Percentiles rank a stretch among this genome's conserved stretches.
phyloP scores from a whole-genome alignment of 306 rosid species.

The Pachyrhizus erosus region DNA sequence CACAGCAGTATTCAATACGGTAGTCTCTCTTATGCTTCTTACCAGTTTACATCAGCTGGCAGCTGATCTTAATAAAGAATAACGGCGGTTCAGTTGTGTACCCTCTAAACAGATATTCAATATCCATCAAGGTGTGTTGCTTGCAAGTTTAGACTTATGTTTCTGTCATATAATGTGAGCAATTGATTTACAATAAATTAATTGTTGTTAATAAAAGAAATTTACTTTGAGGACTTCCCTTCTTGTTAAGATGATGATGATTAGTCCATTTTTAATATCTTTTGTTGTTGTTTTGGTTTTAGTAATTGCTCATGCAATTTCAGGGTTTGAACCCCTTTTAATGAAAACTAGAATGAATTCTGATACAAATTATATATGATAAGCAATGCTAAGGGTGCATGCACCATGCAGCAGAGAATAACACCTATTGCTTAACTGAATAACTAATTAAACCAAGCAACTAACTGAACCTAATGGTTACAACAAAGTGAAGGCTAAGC shows the following conservation, averaged over 20 bases:
- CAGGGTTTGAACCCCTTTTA: too few species aligned
- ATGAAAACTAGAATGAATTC: too few species aligned
- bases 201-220: slow-evolving; percentile 15
- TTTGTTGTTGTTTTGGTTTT: too few species aligned
- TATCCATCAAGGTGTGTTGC: neutral
- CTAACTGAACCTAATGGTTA: too few species aligned
- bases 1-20: slow-evolving; percentile 68
- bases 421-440: too few species aligned
- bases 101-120: neutral
- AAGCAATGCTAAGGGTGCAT: too few species aligned
- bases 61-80: slow-evolving; percentile 13
- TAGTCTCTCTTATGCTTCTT: slow-evolving; percentile 78
- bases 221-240: neutral
- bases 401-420: too few species aligned
- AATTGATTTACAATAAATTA: neutral
- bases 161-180: neutral
- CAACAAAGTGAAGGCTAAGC: too few species aligned
- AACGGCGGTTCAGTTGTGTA: neutral
- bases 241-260: slow-evolving; percentile 1
- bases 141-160: neutral
- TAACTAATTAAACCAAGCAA: too few species aligned
- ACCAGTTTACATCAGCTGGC: slow-evolving; percentile 60
- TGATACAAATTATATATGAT: too few species aligned
- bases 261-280: too few species aligned
- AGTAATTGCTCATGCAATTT: too few species aligned